A percentile compares a stretch with the other conserved stretches of the same genome.
Evolutionary conservation across 176 grass and related monocot species (phyloP).

Genomic region (Puya raimondii): DNA sequence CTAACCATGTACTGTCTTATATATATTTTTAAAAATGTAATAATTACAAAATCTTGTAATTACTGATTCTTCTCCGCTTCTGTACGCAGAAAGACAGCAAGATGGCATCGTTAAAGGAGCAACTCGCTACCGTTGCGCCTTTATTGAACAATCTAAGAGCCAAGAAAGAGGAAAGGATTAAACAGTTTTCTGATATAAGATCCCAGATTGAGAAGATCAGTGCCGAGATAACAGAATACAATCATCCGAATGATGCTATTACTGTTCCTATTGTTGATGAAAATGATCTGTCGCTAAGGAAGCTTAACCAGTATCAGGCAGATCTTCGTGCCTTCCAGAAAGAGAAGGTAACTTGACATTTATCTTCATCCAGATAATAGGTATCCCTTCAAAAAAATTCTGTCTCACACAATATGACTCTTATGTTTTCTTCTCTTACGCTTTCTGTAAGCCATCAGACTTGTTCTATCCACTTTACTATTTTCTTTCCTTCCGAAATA

Average conservation of each 20-base stretch:
- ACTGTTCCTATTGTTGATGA: slow-evolving; percentile 33
- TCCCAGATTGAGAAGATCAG: slow-evolving; percentile 75
- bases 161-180: slow-evolving; percentile 67
- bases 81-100: slow-evolving; percentile 67
- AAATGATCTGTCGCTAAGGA: slow-evolving; percentile 71
- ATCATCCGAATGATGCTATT: slow-evolving; percentile 9
- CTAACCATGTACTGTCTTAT: not conserved
- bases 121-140: slow-evolving; percentile 46
- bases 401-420: too few species aligned
- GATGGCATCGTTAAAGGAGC: slow-evolving; percentile 50
- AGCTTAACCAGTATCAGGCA: slow-evolving; percentile 54
- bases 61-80: slow-evolving; percentile 14
- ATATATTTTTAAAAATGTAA: slow-evolving; percentile 1
- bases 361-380: not conserved
- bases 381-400: too few species aligned
- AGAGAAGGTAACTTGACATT: slow-evolving; percentile 58
- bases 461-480: not conserved
- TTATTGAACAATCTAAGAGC: slow-evolving; percentile 59
- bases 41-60: not conserved
- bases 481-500: not conserved
- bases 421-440: not conserved
- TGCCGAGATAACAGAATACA: slow-evolving; percentile 47
- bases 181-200: slow-evolving; percentile 51
- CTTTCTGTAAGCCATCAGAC: not conserved
- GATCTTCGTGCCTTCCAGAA: slow-evolving; percentile 72